Conservation (phyloP, 2,329 filamentous ascomycete genomes). For the Fusarium sp. region DNA sequence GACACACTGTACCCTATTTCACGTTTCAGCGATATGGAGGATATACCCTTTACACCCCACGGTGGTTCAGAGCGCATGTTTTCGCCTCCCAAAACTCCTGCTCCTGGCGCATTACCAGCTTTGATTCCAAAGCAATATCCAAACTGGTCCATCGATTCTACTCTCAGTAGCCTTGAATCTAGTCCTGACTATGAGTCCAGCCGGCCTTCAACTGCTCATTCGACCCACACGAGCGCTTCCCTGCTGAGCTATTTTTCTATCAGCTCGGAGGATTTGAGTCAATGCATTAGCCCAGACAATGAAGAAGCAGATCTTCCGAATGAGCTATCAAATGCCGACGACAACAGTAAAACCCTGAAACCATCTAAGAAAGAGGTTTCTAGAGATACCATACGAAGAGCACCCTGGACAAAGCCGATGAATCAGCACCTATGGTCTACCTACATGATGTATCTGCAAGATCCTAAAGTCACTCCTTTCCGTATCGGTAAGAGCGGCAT, state of each 20-base stretch:
- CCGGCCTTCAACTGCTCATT: slow-evolving; percentile 68
- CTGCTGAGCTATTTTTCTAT: slow-evolving; percentile 67
- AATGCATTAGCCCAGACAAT: slow-evolving; percentile 63
- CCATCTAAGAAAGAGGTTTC: slow-evolving; percentile 26
- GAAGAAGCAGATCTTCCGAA: slow-evolving; percentile 43
- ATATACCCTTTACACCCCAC: slow-evolving; percentile 44
- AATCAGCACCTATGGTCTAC: slow-evolving; percentile 74
- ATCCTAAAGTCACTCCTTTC: slow-evolving; percentile 75
- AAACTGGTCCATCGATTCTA: slow-evolving; percentile 69
- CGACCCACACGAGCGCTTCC: slow-evolving; percentile 68
- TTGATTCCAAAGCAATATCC: slow-evolving; percentile 62
- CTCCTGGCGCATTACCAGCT: slow-evolving; percentile 57
- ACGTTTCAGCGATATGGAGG: slow-evolving; percentile 49
- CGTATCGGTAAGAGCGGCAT: slow-evolving; percentile 71
- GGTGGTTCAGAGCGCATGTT: slow-evolving; percentile 55
- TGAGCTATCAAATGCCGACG: slow-evolving; percentile 43
- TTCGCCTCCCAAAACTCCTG: slow-evolving; percentile 70
- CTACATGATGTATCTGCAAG: slow-evolving; percentile 72
- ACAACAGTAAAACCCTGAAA: slow-evolving; percentile 49
- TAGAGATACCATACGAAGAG: slow-evolving; percentile 57
- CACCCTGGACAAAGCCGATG: slow-evolving; percentile 73
- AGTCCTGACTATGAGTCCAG: slow-evolving; percentile 69
- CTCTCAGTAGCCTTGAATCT: slow-evolving; percentile 67
- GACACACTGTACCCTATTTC: slow-evolving; percentile 51
- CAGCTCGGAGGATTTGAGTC: slow-evolving; percentile 64